Evolutionary conservation across 257 asterid genomes (phyloP).

Genomic region (Sherardia arvensis): DNA sequence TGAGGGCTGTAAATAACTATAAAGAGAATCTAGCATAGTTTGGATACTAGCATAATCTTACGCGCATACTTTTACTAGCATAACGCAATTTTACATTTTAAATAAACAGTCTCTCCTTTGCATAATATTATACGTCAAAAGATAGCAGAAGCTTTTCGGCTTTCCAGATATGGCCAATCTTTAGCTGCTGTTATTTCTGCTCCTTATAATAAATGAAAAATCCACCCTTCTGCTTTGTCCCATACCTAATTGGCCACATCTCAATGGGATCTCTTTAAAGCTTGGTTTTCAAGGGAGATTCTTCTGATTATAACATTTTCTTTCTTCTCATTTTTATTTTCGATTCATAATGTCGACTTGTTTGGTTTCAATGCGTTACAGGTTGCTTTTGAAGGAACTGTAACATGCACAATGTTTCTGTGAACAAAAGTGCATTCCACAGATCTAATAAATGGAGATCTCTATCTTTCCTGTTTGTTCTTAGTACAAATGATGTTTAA

Average conservation of each 20-base stretch:
- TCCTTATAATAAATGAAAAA: conserved; percentile 53
- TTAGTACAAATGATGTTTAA: conserved; percentile 94
- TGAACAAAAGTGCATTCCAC: conserved; percentile 66
- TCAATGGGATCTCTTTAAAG: conserved; percentile 61
- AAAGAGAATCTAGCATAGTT: conserved; percentile 1
- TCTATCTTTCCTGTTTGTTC: conserved; percentile 65
- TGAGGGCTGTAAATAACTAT: conserved; percentile 53
- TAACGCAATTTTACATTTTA: too few relatives aligned
- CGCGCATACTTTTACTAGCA: background rate
- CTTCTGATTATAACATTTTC: conserved; percentile 31
- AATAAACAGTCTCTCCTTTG: background rate
- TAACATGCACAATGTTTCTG: conserved; percentile 72
- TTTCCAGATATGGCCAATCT: conserved; percentile 47
- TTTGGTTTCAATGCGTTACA: conserved; percentile 19
- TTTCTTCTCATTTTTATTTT: background rate
- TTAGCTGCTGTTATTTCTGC: conserved; percentile 33
- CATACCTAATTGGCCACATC: conserved; percentile 51
- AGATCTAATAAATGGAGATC: conserved; percentile 47
- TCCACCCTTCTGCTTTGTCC: conserved; percentile 58
- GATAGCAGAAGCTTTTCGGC: conserved; percentile 64
- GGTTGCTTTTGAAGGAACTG: conserved; percentile 80
- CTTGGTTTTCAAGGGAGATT: conserved; percentile 67
- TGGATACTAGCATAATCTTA: background rate
- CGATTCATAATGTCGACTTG: background rate
- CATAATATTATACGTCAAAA: background rate